Evolutionary conservation across 116 monocot genomes (phyloP), one percentile per base, ranked within the genome.

Genomic region (Trichopus zeylanicus): DNA sequence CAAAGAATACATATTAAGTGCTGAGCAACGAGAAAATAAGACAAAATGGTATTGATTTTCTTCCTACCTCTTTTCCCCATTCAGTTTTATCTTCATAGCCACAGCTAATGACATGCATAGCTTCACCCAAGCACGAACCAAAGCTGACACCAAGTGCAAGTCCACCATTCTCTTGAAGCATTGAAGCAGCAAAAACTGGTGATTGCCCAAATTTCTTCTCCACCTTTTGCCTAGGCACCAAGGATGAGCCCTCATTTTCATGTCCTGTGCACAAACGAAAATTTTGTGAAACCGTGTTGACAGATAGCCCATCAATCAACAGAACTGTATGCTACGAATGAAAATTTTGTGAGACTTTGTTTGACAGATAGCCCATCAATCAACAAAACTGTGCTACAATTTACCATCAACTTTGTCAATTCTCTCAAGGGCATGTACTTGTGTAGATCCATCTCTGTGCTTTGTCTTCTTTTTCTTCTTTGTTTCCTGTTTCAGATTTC

Each of bases 201-300:
- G 88, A 88, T 68, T 88, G 88, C 22, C 88, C 88, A 70, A 88
- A 88, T 63, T 69, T 88, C 62, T 88, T 83, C 74, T 88, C 80
- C 47, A 83, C 65, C 28, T 88, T 88, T 46, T 76, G 61, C 33
- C 74, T 55, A 7, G 83, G 73, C 20, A 76, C 69, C 4, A 79
- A 62, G 15, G 61, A 39, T 60, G 61, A 29, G 22, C 11, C 76
- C 52, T 70, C 70, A 22, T 1, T 69, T 58, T 52, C 65, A 10
- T 47, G 24, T 53, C 77, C 77, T 77, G 61, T 26, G 66, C 65
- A 19, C 24, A 60, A n/a, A n/a, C n/a, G n/a, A 49, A 29, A 28
- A 18, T 13, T 10, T 18, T 1, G 28, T 28, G 18, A 16, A 28
- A 27, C 29, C 16, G 19, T 3, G 8, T 31, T 30, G n/a, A 2